Conservation (phyloP, 495 filamentous ascomycete genomes). For the Neurospora sp. region DNA sequence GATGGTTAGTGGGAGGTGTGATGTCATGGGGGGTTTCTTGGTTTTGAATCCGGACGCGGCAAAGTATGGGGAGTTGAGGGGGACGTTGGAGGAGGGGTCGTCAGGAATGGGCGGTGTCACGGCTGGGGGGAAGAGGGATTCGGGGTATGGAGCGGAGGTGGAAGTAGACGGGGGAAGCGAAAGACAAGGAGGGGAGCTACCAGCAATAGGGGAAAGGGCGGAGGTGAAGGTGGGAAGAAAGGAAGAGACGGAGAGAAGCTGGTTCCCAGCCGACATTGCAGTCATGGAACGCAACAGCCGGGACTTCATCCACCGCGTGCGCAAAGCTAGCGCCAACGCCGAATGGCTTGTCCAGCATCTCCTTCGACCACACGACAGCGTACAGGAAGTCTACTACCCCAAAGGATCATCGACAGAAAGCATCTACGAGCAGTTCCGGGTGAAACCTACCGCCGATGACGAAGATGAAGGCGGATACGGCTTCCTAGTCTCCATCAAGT, state of each 20-base stretch:
- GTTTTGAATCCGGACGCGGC: background rate
- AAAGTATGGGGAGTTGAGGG: background rate
- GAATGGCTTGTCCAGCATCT: background rate
- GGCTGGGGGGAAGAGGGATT: too few species aligned
- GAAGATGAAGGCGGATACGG: slow-evolving; percentile 1
- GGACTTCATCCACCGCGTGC: slow-evolving; percentile 7
- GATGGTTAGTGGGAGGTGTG: slow-evolving; percentile 18
- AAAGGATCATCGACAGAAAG: slow-evolving; percentile 3
- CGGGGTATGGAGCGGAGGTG: too few species aligned
- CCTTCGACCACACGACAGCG: background rate
- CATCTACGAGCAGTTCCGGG: slow-evolving; percentile 7
- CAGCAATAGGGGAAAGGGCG: too few species aligned
- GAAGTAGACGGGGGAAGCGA: too few species aligned
- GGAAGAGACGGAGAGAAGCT: background rate
- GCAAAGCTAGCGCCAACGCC: slow-evolving; percentile 7
- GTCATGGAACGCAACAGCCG: slow-evolving; percentile 16
- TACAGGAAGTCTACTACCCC: slow-evolving; percentile 18
- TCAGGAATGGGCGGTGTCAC: too few species aligned
- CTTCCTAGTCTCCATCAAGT: slow-evolving; percentile 15
- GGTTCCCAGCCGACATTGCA: slow-evolving; percentile 12
- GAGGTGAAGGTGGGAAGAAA: too few species aligned
- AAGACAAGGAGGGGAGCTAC: too few species aligned
- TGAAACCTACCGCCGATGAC: fast-evolving
- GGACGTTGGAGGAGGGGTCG: too few species aligned
- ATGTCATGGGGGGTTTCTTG: slow-evolving; percentile 19